phyloP scores from a whole-genome alignment of 2,329 filamentous ascomycete genomes.

The Xylaria sp. region DNA sequence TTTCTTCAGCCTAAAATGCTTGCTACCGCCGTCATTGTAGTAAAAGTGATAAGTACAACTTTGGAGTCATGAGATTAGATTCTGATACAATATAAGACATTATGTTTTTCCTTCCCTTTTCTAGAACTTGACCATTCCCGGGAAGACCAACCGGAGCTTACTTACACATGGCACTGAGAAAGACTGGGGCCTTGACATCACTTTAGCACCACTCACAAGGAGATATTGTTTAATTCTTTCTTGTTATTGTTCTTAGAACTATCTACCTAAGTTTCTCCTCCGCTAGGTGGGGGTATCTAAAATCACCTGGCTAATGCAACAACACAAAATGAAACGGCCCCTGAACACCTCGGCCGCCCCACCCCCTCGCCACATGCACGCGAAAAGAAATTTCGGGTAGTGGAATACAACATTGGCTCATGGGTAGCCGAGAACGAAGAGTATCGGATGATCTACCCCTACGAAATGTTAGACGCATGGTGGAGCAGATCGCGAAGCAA shows the following conservation, averaged over 20 bases:
- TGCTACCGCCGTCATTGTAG: neutral
- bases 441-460: neutral
- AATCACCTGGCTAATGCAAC: slow-evolving; percentile 45
- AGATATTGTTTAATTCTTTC: slow-evolving; percentile 4
- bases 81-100: neutral
- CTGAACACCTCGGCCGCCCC: slow-evolving; percentile 34
- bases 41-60: neutral
- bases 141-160: neutral
- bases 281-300: slow-evolving; percentile 47
- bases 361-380: slow-evolving; percentile 22
- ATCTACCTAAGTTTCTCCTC: slow-evolving; percentile 31
- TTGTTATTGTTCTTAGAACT: slow-evolving; percentile 30
- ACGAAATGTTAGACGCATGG: slow-evolving; percentile 4
- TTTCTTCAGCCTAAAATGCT: neutral
- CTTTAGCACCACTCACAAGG: neutral
- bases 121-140: neutral
- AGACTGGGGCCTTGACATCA: neutral
- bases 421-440: slow-evolving; percentile 1
- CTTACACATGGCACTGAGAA: no score
- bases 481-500: slow-evolving; percentile 13
- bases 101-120: neutral
- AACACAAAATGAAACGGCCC: slow-evolving; percentile 18
- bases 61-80: neutral
- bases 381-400: slow-evolving; percentile 12
- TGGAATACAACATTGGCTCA: slow-evolving; percentile 17